phyloP scores from a whole-genome alignment of 352 stramenopile genomes.

The Peronosclerospora sorghi region DNA sequence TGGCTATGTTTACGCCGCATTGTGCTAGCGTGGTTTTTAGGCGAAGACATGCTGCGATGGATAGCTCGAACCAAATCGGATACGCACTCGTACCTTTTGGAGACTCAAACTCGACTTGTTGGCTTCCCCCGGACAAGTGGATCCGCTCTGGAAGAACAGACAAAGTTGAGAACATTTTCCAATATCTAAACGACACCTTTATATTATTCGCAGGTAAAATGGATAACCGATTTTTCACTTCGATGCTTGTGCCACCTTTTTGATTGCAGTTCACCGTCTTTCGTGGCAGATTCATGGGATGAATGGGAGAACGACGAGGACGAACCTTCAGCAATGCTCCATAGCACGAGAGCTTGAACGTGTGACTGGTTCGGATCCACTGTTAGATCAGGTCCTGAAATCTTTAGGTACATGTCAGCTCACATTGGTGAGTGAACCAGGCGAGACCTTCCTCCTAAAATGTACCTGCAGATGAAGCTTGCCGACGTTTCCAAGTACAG shows the following conservation, averaged over 20 bases:
- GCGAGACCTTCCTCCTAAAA: slow-evolving; percentile 2
- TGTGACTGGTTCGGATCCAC: neutral
- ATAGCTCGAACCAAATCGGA: slow-evolving; percentile 37
- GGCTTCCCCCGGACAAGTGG: neutral
- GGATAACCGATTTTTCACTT: no score
- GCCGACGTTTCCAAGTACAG: neutral
- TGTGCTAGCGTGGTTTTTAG: slow-evolving; percentile 35
- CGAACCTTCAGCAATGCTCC: slow-evolving; percentile 11
- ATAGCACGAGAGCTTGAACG: slow-evolving; percentile 1
- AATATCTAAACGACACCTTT: no score
- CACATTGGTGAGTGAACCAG: slow-evolving; percentile 2
- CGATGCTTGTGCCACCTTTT: no score
- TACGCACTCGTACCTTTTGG: slow-evolving; percentile 25
- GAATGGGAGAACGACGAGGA: slow-evolving; percentile 29
- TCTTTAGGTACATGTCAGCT: neutral
- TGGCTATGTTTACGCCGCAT: slow-evolving; percentile 32
- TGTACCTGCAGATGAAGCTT: slow-evolving; percentile 14
- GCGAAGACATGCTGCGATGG: slow-evolving; percentile 64
- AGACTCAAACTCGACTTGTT: slow-evolving; percentile 21
- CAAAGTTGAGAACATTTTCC: no score
- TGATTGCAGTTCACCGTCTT: neutral
- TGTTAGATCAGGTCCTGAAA: slow-evolving; percentile 9
- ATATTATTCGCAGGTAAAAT: no score
- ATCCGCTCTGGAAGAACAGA: no score
- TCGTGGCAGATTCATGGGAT: slow-evolving; percentile 17